Percentiles rank a stretch among this genome's conserved stretches.
These are phyloP conservation scores for Globisporangium radiosum DNA, from an alignment of 352 stramenopile genomes.

Conservation along the genomic window DNA sequence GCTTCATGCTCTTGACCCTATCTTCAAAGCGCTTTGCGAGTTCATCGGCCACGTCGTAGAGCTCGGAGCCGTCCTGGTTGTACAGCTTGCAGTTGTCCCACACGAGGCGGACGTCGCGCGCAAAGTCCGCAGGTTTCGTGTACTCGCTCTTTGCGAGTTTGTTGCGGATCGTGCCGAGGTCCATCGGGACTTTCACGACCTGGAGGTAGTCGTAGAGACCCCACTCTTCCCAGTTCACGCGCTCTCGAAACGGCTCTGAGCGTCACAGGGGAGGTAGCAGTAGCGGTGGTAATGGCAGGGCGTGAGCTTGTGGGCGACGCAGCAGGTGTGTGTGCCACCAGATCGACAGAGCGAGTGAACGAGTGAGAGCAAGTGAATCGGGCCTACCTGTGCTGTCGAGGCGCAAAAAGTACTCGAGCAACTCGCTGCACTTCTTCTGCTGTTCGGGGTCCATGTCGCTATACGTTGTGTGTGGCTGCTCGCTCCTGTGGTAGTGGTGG, in stretches of 20 bases:
- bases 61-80: constrained; percentile 86
- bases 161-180: constrained; percentile 82
- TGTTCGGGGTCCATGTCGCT: constrained; percentile 61
- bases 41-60: constrained; percentile 79
- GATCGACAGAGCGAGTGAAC: background rate
- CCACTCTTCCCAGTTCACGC: constrained; percentile 88
- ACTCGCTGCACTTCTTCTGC: constrained; percentile 76
- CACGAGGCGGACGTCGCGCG: constrained; percentile 75
- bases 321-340: background rate
- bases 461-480: background rate
- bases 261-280: background rate
- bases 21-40: constrained; percentile 88
- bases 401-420: constrained; percentile 80
- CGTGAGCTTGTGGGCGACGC: too few relatives aligned
- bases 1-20: constrained; percentile 73
- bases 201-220: constrained; percentile 88
- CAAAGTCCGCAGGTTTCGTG: constrained; percentile 81
- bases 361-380: background rate
- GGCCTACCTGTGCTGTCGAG: constrained; percentile 58
- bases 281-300: background rate
- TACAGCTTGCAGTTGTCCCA: constrained; percentile 87
- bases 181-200: constrained; percentile 90
- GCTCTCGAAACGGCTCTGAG: constrained; percentile 75
- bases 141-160: constrained; percentile 81
- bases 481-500: background rate